Percentiles rank a stretch among this genome's conserved stretches.
These are phyloP conservation scores for Chrysopogon serrulatus DNA, from an alignment of 176 grass and related monocot species.

Conservation along the genomic window DNA sequence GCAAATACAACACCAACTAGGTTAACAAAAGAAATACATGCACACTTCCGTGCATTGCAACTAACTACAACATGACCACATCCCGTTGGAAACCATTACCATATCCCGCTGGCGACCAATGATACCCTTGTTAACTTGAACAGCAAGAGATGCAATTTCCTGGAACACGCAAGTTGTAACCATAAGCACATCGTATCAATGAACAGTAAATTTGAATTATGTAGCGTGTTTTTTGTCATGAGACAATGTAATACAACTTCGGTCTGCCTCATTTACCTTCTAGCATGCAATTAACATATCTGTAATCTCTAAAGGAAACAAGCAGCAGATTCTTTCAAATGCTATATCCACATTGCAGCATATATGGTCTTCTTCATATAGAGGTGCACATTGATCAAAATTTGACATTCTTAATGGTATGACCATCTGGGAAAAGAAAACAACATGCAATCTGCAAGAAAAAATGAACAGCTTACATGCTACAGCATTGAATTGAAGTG, in stretches of 20 bases:
- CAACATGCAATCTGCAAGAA: conserved; percentile 1
- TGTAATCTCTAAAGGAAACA: not conserved
- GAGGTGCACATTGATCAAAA: not conserved
- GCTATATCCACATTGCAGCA: conserved; percentile 16
- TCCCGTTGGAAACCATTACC: not conserved
- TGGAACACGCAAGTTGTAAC: conserved; percentile 15
- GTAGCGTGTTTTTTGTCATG: not conserved
- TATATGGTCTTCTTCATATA: not conserved
- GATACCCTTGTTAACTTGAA: not conserved
- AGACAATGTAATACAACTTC: not conserved
- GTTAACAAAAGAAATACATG: not conserved
- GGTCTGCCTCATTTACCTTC: conserved; percentile 25
- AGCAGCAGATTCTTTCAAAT: not conserved
- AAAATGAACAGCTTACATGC: not conserved
- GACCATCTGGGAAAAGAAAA: not conserved
- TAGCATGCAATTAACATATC: not conserved
- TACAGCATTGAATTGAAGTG: not conserved
- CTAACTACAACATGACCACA: not conserved
- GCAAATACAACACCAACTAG: not conserved
- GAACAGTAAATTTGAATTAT: not conserved
- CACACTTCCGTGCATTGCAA: conserved; percentile 9
- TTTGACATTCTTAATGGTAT: not conserved
- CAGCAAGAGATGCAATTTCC: not conserved
- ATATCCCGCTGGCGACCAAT: not conserved
- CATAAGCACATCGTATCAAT: not conserved